phyloP scores from a whole-genome alignment of 495 filamentous ascomycete species.

The Xylaria flabelliformis region DNA sequence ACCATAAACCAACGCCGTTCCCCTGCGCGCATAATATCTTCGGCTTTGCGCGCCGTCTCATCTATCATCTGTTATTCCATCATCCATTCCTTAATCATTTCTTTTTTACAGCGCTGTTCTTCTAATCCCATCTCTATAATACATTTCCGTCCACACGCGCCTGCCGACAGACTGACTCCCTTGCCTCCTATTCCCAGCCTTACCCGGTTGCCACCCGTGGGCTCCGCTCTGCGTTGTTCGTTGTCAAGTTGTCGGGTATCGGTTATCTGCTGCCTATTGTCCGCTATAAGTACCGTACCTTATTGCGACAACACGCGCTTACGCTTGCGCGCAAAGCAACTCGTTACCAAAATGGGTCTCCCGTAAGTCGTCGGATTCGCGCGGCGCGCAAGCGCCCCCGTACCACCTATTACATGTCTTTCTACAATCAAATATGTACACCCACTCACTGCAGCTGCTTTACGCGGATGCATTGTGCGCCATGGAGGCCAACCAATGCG shows the following conservation, averaged over 20 bases:
- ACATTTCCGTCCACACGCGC: neutral
- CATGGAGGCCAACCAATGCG: constrained; percentile 7
- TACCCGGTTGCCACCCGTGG: constrained; percentile 5
- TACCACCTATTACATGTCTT: neutral
- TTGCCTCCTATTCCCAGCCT: neutral
- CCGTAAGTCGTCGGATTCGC: constrained; percentile 64
- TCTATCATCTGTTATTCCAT: neutral
- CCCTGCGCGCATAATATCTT: neutral
- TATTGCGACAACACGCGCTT: constrained; percentile 25
- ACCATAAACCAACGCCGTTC: constrained; percentile 11
- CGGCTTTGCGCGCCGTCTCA: neutral
- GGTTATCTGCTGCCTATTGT: neutral
- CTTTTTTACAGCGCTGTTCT: neutral
- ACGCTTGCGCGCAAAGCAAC: constrained; percentile 24
- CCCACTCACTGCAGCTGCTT: neutral
- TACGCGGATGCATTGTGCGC: neutral
- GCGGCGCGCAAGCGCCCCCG: constrained; percentile 32
- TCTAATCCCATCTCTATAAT: neutral
- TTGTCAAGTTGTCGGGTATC: constrained; percentile 1
- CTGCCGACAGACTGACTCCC: neutral
- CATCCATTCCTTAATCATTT: neutral
- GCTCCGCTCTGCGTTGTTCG: neutral
- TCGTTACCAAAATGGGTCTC: constrained; percentile 70
- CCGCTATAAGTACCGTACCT: neutral
- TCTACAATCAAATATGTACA: neutral